Evolutionary conservation across 345 rosid genomes (phyloP).

Genomic region (Streptanthus diversifolius): DNA sequence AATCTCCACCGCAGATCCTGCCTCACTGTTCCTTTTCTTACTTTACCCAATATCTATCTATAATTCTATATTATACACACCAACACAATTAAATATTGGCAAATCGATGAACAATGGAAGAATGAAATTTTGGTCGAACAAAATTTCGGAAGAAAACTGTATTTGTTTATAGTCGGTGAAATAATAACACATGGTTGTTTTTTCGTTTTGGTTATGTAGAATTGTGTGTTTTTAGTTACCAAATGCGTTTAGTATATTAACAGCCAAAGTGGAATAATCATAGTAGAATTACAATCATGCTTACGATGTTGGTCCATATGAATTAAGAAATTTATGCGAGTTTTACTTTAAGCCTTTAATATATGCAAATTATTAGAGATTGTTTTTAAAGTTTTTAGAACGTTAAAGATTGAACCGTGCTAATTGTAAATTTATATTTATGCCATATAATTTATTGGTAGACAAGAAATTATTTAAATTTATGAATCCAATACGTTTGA

Average conservation of each 20-base stretch:
- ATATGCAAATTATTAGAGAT: background rate
- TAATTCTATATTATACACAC: background rate
- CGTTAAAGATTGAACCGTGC: background rate
- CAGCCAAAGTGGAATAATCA: background rate
- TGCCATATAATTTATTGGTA: background rate
- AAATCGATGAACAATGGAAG: constrained; percentile 1
- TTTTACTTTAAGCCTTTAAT: background rate
- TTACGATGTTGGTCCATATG: background rate
- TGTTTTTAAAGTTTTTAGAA: background rate
- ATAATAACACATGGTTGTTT: background rate
- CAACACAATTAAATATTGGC: background rate
- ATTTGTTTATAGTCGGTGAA: background rate
- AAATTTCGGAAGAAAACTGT: background rate
- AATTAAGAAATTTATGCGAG: background rate
- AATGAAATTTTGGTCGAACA: constrained; percentile 26
- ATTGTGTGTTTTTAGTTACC: background rate
- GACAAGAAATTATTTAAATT: background rate
- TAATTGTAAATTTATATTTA: background rate
- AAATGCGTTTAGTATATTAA: background rate
- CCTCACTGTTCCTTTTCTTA: constrained; percentile 30
- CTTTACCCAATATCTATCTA: constrained; percentile 16
- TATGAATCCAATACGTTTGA: background rate
- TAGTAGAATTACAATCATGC: background rate
- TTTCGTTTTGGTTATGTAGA: background rate
- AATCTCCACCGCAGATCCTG: constrained; percentile 41